Conservation (phyloP, 2,329 filamentous ascomycete genomes). For the Venturiaceae sp. region DNA sequence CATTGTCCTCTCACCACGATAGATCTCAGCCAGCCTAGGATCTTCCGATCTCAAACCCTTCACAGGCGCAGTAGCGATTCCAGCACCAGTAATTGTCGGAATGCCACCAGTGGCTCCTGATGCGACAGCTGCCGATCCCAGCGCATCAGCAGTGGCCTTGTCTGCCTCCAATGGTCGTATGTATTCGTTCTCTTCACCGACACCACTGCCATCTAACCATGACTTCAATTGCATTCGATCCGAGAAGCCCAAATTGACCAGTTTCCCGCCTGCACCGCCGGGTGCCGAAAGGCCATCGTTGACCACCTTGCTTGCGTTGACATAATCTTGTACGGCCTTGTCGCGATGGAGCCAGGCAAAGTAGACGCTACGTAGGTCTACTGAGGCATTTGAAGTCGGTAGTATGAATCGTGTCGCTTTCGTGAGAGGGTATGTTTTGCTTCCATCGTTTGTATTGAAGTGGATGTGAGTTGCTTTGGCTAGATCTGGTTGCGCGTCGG, state of each 20-base stretch:
- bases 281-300: slow-evolving; percentile 60
- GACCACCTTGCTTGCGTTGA: slow-evolving; percentile 68
- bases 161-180: slow-evolving; percentile 75
- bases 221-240: slow-evolving; percentile 86
- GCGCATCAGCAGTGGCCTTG: slow-evolving; percentile 27
- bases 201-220: slow-evolving; percentile 83
- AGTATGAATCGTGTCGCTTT: slow-evolving; percentile 71
- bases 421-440: slow-evolving; percentile 47
- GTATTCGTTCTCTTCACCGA: slow-evolving; percentile 75
- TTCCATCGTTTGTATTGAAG: slow-evolving; percentile 19
- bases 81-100: slow-evolving; percentile 24
- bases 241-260: slow-evolving; percentile 84
- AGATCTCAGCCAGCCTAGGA: slow-evolving; percentile 76
- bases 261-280: slow-evolving; percentile 51
- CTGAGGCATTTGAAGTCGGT: slow-evolving; percentile 49
- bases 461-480: slow-evolving; percentile 61
- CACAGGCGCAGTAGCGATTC: slow-evolving; percentile 25
- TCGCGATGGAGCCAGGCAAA: slow-evolving; percentile 95
- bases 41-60: slow-evolving; percentile 38
- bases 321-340: slow-evolving; percentile 82
- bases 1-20: slow-evolving; percentile 82
- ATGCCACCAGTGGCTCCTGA: slow-evolving; percentile 36
- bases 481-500: slow-evolving; percentile 53
- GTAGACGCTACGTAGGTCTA: slow-evolving; percentile 89
- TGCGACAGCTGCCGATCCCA: slow-evolving; percentile 43